A percentile compares a stretch with the other conserved stretches of the same genome.
These are phyloP conservation scores for Fusarium anguioides DNA, from an alignment of 2,329 filamentous ascomycete species.

Conservation along the genomic window DNA sequence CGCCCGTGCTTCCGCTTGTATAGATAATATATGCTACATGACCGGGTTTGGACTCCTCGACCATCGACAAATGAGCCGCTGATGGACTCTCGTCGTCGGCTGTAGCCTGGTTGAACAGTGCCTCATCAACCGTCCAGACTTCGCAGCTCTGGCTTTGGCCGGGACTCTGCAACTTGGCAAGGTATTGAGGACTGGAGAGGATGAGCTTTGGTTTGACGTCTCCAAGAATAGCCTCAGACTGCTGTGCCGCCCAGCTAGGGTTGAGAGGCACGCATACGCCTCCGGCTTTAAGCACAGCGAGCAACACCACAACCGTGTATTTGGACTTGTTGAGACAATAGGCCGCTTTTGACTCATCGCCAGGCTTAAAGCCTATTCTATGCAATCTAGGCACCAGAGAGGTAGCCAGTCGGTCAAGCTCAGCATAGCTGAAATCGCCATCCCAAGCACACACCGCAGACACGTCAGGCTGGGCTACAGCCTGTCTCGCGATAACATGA, in stretches of 20 bases:
- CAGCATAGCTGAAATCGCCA: slow-evolving; percentile 7
- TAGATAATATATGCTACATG: slow-evolving; percentile 17
- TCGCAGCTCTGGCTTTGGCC: slow-evolving; percentile 3
- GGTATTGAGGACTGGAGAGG: slow-evolving; percentile 11
- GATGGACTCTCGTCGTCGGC: slow-evolving; percentile 6
- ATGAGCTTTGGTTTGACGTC: slow-evolving; percentile 11
- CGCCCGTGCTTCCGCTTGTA: slow-evolving; percentile 34
- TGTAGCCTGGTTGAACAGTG: slow-evolving; percentile 5
- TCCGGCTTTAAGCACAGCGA: slow-evolving; percentile 13
- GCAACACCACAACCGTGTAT: slow-evolving; percentile 4
- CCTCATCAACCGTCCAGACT: slow-evolving; percentile 8
- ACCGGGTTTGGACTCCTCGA: slow-evolving; percentile 5
- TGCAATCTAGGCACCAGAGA: slow-evolving; percentile 8
- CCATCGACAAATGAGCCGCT: slow-evolving; percentile 1
- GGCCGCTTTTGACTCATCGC: slow-evolving; percentile 7
- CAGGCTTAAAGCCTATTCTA: slow-evolving; percentile 2
- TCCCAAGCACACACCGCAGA: slow-evolving; percentile 11
- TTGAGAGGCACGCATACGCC: slow-evolving; percentile 11
- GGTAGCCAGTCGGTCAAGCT: slow-evolving; percentile 11
- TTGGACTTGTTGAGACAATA: slow-evolving; percentile 13
- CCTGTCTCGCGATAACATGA: slow-evolving; percentile 12
- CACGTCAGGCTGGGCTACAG: slow-evolving; percentile 6
- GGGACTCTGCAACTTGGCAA: background rate
- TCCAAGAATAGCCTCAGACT: slow-evolving; percentile 6
- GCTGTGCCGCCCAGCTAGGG: slow-evolving; percentile 7